Evolutionary conservation across 1,284 basidiomycete species (phyloP), one percentile per base, ranked within the genome.

Genomic region (Golubevia sp.): DNA sequence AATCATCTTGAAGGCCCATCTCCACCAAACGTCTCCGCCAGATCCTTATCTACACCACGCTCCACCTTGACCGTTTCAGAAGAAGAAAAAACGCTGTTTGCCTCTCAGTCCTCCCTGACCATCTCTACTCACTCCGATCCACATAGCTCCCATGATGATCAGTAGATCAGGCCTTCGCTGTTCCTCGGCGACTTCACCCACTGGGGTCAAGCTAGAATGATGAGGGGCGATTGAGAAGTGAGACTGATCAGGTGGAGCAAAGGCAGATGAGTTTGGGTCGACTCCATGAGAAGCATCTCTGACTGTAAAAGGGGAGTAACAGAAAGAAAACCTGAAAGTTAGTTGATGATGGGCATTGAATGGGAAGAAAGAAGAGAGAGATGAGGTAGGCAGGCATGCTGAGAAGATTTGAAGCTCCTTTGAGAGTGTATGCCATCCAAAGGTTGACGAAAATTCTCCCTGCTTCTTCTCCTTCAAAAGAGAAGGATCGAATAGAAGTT

Each of bases 81-180:
- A 34, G 30, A 5, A 34, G 30, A 34, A 11, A 34, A 5, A 34
- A 5, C 30, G 11, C 4, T 34, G 4, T 34, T 34, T 34, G 30
- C 4, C 30, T 11, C 11, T 34, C 30, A 34, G 11, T 11, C 30
- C 11, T 34, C 30, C 30, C 11, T 34, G 5, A 5, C 30, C 30
- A 5, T 34, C 30, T 34, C 30, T 34, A 34, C 30, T 34, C 30
- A 34, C 30, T 34, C 79, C 79, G 59, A 82, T 77, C 79, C 79
- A 82, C 76, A 82, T 77, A 53, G 79, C 74, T 25, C 76, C 66
- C 75, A 80, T 73, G 65, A 80, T 74, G 55, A 80, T 60, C 59
- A 78, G 69, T 50, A 79, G 50, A 30, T 77, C 77, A 48, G 69
- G 26, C 4, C 77, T 68, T 2, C 67, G 64, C 50, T 70, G 59